A percentile compares a stretch with the other conserved stretches of the same genome.
phyloP scores from a whole-genome alignment of 495 filamentous ascomycete species.

The Clavariopsis aquatica region DNA sequence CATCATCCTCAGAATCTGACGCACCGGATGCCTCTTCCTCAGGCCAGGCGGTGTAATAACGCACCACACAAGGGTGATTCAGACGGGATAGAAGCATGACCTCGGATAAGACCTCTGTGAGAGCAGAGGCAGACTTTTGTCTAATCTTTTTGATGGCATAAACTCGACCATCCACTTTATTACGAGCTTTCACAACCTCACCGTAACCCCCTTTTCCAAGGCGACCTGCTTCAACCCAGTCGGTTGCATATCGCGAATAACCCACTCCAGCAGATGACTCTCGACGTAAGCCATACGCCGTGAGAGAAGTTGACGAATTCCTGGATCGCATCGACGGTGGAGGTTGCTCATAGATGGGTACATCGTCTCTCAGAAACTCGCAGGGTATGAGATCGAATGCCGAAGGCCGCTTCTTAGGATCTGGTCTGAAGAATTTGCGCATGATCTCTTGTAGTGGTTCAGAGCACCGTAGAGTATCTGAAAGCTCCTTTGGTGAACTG shows the following conservation, averaged over 20 bases:
- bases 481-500: conserved; percentile 70
- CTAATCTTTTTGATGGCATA: conserved; percentile 98
- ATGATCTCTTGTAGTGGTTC: conserved; percentile 76
- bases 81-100: conserved; percentile 85
- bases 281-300: conserved; percentile 16
- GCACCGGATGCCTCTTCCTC: conserved; percentile 63
- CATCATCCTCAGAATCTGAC: conserved; percentile 55
- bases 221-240: conserved; percentile 85
- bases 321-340: conserved; percentile 29
- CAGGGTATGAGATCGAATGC: conserved; percentile 88
- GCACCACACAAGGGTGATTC: conserved; percentile 93
- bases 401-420: conserved; percentile 79
- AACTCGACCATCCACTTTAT: conserved; percentile 86
- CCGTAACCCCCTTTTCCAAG: conserved; percentile 94
- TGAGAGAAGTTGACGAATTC: conserved; percentile 31
- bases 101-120: conserved; percentile 87
- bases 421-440: conserved; percentile 75
- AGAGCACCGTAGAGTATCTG: conserved; percentile 66
- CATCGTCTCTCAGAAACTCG: conserved; percentile 76
- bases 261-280: conserved; percentile 32
- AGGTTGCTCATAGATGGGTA: conserved; percentile 49
- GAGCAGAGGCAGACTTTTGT: conserved; percentile 71
- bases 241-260: conserved; percentile 75
- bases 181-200: conserved; percentile 94
- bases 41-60: conserved; percentile 93